Base-by-base conservation (phyloP, 371 early-diverging fungal species). In the Chytridiales sp. region DNA sequence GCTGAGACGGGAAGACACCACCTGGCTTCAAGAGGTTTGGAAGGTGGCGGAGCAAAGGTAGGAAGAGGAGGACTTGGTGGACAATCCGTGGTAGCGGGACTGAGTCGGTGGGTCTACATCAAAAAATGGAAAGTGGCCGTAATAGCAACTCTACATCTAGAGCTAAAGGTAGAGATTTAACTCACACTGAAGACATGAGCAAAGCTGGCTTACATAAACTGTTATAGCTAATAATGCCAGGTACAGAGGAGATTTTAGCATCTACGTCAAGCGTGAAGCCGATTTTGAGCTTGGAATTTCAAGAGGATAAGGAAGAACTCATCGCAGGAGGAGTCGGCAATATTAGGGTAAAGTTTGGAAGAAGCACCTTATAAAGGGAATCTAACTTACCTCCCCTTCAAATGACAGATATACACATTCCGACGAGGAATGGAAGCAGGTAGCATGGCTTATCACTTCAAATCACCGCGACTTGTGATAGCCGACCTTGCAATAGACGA, bases 281-380 rank as follows among this genome's bases (percentile, higher is more conserved):
- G 1, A 66, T 76, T 13, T 47, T 76, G 22, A 76, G 77, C 41
- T 50, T 78, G 13, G 76, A 70, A 49, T 73, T 67, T 62, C 55
- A 60, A 31, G 67, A 69, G 13, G 49, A 30, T 17, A 40, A 17
- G 6, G 66, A 70, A 5, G 72, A 73, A 43, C 47, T 79, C 4
- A 63, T 79, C 21, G 64, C 67, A 17, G 77, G 75, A 4, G 75
- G 72, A 9, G 74, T 75, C n/a, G 79, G 76, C 39, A 67, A 62
- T 39, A 76, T 79, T 35, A 19, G 71, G 54, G 75, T 72, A 24
- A 35, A n/a, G n/a, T n/a, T n/a, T n/a, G n/a, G 69, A 40, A 17
- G 22, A 1, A 2, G 21, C 13, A 22, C 26, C 22, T 26, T 46
- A 0, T 22, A 21, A 11, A 0, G 13, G n/a, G n/a, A n/a, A n/a